Evolutionary conservation across 768 basidiomycete species (phyloP), one percentile per base, ranked within the genome.

Genomic region (Inosperma sp.): DNA sequence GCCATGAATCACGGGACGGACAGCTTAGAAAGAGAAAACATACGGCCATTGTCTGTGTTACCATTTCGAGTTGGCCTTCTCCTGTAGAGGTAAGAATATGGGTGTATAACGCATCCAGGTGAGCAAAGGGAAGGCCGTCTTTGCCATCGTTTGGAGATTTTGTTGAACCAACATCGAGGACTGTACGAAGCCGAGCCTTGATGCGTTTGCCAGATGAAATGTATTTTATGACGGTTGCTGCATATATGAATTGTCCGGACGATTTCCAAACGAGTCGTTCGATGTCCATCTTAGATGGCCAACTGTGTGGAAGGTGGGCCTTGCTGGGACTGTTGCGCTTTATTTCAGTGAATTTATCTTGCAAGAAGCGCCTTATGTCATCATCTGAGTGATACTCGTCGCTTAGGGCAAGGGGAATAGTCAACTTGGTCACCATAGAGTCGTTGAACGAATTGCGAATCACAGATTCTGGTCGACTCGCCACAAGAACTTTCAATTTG

Each of bases 181-280:
- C 29, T 34, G 39, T 41, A n/a, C 30, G n/a, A 43, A 43, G 40
- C 23, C 36, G 22, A 19, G 17, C 26, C 7, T 27, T 42, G 19
- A 51, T 12, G 39, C 50, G 39, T 22, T 47, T 31, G 17, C 14
- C 30, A 13, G 35, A 37, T 19, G 37, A 42, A 3, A 57, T 6
- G 12, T 40, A 52, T n/a, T 48, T 51, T 23, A 44, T 22, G 3
- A 54, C 46, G 21, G 56, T 52, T 2, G 47, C 4, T 3, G 48
- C 51, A 37, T 52, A 54, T 12, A 54, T 49, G 22, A 58, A 55
- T 27, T 52, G 56, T 1, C 53, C 51, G 19, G 47, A 49, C 1
- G 53, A 46, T 6, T 46, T 44, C 9, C 27, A 12, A 9, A 55
- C 56, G 0, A 58, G 29, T n/a, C 9, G 9, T 12, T 52, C 37